Evolutionary conservation across 345 rosid species (phyloP), one percentile per base, ranked within the genome.

Genomic region (Hibiscus mutabilis): DNA sequence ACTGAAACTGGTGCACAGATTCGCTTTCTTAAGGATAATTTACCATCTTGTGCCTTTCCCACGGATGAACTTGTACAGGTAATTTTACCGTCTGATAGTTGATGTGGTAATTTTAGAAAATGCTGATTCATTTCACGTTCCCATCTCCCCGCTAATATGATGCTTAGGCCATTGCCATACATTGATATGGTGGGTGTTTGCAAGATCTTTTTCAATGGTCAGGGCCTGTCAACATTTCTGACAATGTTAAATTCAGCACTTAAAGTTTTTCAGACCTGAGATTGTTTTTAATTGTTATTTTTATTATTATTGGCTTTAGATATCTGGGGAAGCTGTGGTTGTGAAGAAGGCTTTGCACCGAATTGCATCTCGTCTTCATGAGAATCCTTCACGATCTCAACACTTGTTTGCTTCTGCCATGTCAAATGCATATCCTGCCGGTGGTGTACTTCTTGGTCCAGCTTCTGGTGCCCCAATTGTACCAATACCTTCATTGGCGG

Each of bases 21-120:
- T 76, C 94, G 97, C 13, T 90, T 96, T 70, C 85, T 90, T 49
- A 96, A 92, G 87, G 98, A 91, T 72, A 85, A 89, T 1, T 79
- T 96, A 76, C 99, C 99, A 49, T 40, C 89, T 16, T 91, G 97
- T 84, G 97, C 98, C 9, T 79, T 91, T 79, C 79, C 51, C 80
- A 82, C 91, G 9, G 99, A 96, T 81, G 97, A 92, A 79, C 99
- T 96, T 79, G 88, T 96, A 66, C 98, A 91, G 96, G 98, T 92
- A 79, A 67, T 49, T 44, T 56, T 6, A 46, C 40, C 55, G 27
- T 22, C 60, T 49, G 25, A 55, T 61, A 9, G 15, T 60, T 46
- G 57, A 13, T 5, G 29, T 10, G 7, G 24, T 6, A 29, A 55
- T 40, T 66, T 51, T 67, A 29, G 24, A 67, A 27, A 3, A 29